These are phyloP conservation scores for Candida ovalis DNA, from an alignment of 805 yeast genomes.

Conservation along the genomic window DNA sequence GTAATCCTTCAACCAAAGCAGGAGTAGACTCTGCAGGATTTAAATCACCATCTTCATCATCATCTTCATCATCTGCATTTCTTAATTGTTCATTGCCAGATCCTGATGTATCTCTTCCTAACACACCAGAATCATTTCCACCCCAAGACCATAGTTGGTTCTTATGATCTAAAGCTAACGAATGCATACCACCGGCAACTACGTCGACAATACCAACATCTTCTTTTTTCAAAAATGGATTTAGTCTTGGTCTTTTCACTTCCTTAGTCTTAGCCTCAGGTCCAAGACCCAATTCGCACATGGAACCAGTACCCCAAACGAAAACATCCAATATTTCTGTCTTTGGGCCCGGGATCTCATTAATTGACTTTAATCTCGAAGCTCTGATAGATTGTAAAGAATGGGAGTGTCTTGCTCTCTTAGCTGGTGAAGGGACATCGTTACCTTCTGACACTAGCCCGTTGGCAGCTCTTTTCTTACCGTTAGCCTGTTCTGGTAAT, in stretches of 20 bases:
- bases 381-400: slow-evolving; percentile 46
- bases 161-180: slow-evolving; percentile 70
- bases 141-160: slow-evolving; percentile 99
- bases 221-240: slow-evolving; percentile 64
- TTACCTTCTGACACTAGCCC: slow-evolving; percentile 18
- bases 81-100: slow-evolving; percentile 59
- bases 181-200: slow-evolving; percentile 96
- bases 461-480: slow-evolving; percentile 16
- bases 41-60: slow-evolving; percentile 78
- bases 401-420: slow-evolving; percentile 32
- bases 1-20: slow-evolving; percentile 63
- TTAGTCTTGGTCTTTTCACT: slow-evolving; percentile 92
- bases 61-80: slow-evolving; percentile 60
- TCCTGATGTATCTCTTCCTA: slow-evolving; percentile 79
- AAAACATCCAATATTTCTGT: slow-evolving; percentile 64
- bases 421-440: slow-evolving; percentile 24
- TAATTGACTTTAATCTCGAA: slow-evolving; percentile 46
- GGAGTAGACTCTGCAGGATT: slow-evolving; percentile 92
- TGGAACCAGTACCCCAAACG: slow-evolving; percentile 95
- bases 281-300: slow-evolving; percentile 98
- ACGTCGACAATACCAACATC: slow-evolving; percentile 74
- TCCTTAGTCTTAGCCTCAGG: slow-evolving; percentile 89
- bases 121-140: slow-evolving; percentile 84
- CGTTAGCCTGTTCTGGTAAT: slow-evolving; percentile 10
- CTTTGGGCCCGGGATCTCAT: slow-evolving; percentile 34